Base-by-base conservation (phyloP, 1,284 basidiomycete genomes). In the Apiotrichum mycotoxinovorans region DNA sequence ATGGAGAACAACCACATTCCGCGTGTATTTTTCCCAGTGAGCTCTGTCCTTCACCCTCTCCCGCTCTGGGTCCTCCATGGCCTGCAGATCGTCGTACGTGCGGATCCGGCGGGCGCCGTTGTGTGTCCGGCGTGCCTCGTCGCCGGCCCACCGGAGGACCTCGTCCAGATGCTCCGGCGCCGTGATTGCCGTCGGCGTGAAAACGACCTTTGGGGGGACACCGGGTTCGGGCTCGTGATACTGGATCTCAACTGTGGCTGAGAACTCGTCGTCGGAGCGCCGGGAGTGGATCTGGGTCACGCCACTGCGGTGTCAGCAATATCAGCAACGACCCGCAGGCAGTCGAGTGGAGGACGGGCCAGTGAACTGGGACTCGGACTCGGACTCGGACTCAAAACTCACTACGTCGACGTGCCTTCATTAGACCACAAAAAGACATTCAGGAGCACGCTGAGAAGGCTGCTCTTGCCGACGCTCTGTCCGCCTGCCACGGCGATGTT, bases 381-480 rank as follows among this genome's bases (percentile, higher is more conserved):
- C n/a, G n/a, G 30, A 30, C 30, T 30, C 7, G 30, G 30, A 30
- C 30, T 7, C 11, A 42, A n/a, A 10, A 40, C 66, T 40, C 26
- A 66, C 68, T 51, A 48, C 2, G 68, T 70, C 0, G 65, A 58
- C 0, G 53, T 61, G 2, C 57, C 41, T 11, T 37, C 56, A 2
- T 57, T 49, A 15, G 56, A 61, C 35, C 51, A 64, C 0, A 70
- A 54, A 18, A 55, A 51, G 17, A 64, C 38, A 58, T 66, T 25
- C 14, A 37, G 34, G 3, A 34, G 25, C 23, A 30, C 17, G 48
- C 66, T 60, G 26, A 71, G 66, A 27, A 64, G 57, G 46, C 62
- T 66, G 17, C 61, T 64, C 52, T 71, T 71, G 27, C 67, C 69
- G 0, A 60, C 58, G 22, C 57, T 64, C 53, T 71, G 67, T 4